A percentile compares a stretch with the other conserved stretches of the same genome.
Conservation (phyloP, 2,329 filamentous ascomycete species). For the Scedosporium minutisporum region DNA sequence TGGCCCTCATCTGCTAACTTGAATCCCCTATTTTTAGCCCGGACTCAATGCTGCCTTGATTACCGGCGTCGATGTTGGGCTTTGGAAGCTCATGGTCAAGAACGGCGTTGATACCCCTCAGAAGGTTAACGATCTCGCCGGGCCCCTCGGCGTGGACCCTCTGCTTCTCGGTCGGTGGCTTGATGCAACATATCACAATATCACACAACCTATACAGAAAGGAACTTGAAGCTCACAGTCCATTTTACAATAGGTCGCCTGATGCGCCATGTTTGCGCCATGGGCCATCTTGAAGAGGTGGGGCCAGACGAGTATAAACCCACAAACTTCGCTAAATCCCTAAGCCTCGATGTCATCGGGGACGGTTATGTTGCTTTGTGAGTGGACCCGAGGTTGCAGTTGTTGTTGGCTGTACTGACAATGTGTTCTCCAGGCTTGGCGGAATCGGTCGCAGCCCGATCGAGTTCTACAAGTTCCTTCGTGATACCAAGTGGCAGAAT, state of each 20-base stretch:
- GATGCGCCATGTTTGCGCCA: conserved; percentile 26
- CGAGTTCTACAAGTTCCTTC: conserved; percentile 20
- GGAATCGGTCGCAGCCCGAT: conserved; percentile 9
- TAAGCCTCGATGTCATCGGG: conserved; percentile 23
- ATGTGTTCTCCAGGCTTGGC: not conserved
- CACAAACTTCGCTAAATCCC: conserved; percentile 26
- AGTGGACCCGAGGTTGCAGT: not conserved
- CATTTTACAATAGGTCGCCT: conserved; percentile 15
- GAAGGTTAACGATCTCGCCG: conserved; percentile 21
- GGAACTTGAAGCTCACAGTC: not conserved
- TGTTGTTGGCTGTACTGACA: not conserved
- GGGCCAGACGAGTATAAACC: conserved; percentile 24
- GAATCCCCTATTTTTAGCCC: conserved; percentile 9
- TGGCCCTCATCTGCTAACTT: not conserved
- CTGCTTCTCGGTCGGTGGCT: conserved; percentile 16
- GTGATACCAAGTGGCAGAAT: conserved; percentile 18
- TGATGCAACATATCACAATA: not conserved
- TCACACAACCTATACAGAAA: not conserved
- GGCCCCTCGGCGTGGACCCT: conserved; percentile 16
- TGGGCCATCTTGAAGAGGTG: conserved; percentile 28
- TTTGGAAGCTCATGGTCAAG: conserved; percentile 24
- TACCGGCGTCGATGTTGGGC: conserved; percentile 23
- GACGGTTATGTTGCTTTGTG: conserved; percentile 23
- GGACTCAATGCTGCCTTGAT: conserved; percentile 16
- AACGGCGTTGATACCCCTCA: conserved; percentile 18